These are phyloP conservation scores for Cercospora zeina DNA, from an alignment of 2,329 filamentous ascomycete genomes.

Conservation along the genomic window DNA sequence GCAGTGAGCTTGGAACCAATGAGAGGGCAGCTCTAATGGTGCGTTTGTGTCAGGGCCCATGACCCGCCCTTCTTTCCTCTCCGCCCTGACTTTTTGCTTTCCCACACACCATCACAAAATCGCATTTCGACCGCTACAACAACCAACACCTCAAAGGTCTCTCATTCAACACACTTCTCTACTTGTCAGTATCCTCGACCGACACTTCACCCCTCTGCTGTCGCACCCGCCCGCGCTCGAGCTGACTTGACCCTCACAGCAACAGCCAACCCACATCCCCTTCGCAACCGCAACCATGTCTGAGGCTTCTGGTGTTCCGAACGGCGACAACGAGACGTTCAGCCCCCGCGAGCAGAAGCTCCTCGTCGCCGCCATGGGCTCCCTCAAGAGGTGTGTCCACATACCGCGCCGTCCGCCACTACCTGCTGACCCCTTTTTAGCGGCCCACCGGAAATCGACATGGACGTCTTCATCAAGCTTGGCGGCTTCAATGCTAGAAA, in stretches of 20 bases:
- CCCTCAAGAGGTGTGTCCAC: conserved; percentile 34
- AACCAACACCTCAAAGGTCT: background rate
- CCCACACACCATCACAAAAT: conserved; percentile 12
- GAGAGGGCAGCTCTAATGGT: background rate
- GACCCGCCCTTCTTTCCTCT: background rate
- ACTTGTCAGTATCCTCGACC: conserved; percentile 1
- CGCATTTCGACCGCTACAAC: conserved; percentile 10
- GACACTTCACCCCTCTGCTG: background rate
- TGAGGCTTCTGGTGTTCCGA: conserved; percentile 13
- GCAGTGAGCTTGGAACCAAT: background rate
- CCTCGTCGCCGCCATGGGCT: conserved; percentile 36
- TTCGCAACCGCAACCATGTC: conserved; percentile 20
- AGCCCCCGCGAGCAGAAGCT: conserved; percentile 37
- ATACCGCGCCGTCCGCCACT: background rate
- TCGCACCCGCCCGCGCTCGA: background rate
- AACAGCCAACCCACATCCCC: background rate
- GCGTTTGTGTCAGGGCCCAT: conserved; percentile 3
- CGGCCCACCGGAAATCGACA: conserved; percentile 40
- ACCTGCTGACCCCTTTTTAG: background rate
- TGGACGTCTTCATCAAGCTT: conserved; percentile 33
- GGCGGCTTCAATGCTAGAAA: conserved; percentile 39
- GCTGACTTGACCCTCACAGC: conserved; percentile 3
- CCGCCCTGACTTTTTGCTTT: conserved; percentile 13
- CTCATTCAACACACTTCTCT: background rate
- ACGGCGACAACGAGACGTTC: conserved; percentile 25